Conservation (phyloP, 2,329 filamentous ascomycete genomes). For the Colletotrichum sp. region DNA sequence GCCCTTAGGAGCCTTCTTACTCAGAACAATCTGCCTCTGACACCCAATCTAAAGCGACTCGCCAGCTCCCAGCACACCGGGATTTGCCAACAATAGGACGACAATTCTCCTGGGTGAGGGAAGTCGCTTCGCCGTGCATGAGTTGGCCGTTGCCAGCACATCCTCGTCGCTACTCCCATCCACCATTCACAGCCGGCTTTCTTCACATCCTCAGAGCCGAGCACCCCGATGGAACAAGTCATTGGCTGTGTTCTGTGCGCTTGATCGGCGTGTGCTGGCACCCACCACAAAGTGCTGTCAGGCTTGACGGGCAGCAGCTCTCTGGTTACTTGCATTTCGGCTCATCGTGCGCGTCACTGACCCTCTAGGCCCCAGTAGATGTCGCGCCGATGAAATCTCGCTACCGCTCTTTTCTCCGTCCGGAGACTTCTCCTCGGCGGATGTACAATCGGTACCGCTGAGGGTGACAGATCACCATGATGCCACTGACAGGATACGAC, state of each 20-base stretch:
- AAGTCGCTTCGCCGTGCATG: constrained; percentile 22
- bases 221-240: neutral
- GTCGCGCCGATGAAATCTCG: neutral
- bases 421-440: neutral
- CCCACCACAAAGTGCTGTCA: constrained; percentile 2
- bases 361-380: neutral
- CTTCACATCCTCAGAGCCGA: constrained; percentile 12
- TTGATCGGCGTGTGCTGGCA: constrained; percentile 20
- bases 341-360: neutral
- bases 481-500: neutral
- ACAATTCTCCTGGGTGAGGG: neutral
- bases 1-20: neutral
- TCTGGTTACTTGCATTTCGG: constrained; percentile 3
- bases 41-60: neutral
- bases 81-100: neutral
- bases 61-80: neutral
- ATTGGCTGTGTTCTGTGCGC: constrained; percentile 14
- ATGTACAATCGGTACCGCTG: neutral
- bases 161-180: constrained; percentile 22
- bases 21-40: constrained; percentile 2
- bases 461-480: neutral
- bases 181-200: constrained; percentile 17
- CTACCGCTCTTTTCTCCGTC: neutral
- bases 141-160: constrained; percentile 30
- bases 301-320: constrained; percentile 3